Evolutionary conservation across 2,329 filamentous ascomycete species (phyloP), one percentile per base, ranked within the genome.

Genomic region (Setomelanomma holmii): DNA sequence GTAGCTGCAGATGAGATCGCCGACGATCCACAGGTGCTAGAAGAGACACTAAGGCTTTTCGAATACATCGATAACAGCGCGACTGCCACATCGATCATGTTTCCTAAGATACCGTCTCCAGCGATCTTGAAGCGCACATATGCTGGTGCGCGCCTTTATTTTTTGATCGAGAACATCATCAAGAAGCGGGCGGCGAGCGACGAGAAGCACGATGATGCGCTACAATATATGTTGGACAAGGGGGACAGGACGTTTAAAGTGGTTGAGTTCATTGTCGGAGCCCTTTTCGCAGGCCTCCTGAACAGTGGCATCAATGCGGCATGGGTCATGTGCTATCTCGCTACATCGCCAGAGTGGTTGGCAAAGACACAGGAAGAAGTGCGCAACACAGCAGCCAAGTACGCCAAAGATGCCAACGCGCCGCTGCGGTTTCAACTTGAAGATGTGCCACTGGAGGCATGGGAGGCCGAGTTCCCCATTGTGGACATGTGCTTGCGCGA

Each of bases 301-400:
- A 86, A 86, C 68, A 82, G 74, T 20, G 82, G 82, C 34, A 78
- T 84, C 64, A 85, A 83, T 56, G 79, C 80, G 1, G 78, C 79
- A 1, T 85, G 79, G 76, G 70, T 85, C 1, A 43, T 70, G 20
- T 65, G 60, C 57, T 73, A 66, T 42, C 65, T 74, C 2, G 66
- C 69, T 2, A 63, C 56, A 12, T 69, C 76, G 43, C 70, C 72
- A 1, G 60, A 76, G 1, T 84, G 82, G 82, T 75, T 77, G 30
- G 55, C 49, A 10, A 73, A 75, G 40, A 70, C 79, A 1, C 79
- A 75, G 22, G 68, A 72, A 6, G 83, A 86, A 66, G 74, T 86
- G 14, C 73, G 80, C 43, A 59, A 56, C 3, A 77, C 75, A 5
- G 73, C 83, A 0, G 66, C 72, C 43, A 78, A 74, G 58, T 75